Evolutionary conservation across 148 eudicot species (phyloP).

Genomic region (Rhododendron griersonianum): DNA sequence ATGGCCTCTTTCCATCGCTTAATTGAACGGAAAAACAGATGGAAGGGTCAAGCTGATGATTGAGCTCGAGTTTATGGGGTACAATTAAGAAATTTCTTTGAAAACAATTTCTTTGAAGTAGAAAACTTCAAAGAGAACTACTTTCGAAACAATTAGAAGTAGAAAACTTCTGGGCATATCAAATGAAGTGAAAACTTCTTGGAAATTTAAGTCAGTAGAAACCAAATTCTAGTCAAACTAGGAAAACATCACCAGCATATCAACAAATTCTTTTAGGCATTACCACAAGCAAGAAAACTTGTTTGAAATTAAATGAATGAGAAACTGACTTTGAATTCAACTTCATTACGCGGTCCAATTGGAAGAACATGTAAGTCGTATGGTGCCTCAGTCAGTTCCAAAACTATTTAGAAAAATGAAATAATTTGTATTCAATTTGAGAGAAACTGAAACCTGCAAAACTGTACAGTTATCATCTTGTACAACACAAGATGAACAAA

Average conservation of each 20-base stretch:
- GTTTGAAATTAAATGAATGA: not conserved
- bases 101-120: not conserved
- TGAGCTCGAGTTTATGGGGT: not conserved
- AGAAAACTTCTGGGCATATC: not conserved
- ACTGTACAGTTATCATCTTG: not conserved
- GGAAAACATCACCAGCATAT: not conserved
- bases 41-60: not conserved
- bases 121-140: not conserved
- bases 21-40: not conserved
- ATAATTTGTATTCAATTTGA: not conserved
- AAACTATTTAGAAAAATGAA: not conserved
- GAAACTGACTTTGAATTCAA: not conserved
- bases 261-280: not conserved
- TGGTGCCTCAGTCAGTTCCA: not conserved
- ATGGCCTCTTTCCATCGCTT: not conserved
- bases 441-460: not conserved
- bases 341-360: not conserved
- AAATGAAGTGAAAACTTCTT: not conserved
- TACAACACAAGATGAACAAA: slow-evolving; percentile 11
- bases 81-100: not conserved
- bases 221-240: not conserved
- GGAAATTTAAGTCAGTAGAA: not conserved
- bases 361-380: not conserved
- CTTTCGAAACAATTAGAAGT: not conserved
- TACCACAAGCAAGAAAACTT: not conserved